Evolutionary conservation across 164 flowering plant genomes (phyloP).

Genomic region (Vitis amurensis): DNA sequence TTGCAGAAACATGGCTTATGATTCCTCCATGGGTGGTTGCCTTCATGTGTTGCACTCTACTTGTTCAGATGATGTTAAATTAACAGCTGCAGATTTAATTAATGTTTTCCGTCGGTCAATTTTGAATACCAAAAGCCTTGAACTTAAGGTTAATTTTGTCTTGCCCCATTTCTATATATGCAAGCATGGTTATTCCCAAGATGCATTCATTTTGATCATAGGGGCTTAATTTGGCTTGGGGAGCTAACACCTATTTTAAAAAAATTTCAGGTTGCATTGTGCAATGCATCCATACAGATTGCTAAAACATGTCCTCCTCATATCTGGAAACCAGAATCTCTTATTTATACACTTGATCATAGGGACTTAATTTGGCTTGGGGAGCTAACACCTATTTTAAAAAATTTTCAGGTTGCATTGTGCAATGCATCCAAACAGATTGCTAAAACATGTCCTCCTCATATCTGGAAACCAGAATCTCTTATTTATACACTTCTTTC

Average conservation of each 20-base stretch:
- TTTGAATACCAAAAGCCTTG: slow-evolving; percentile 61
- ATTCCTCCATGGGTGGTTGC: slow-evolving; percentile 79
- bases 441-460: slow-evolving; percentile 70
- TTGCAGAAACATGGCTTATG: slow-evolving; percentile 70
- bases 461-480: slow-evolving; percentile 77
- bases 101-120: slow-evolving; percentile 52
- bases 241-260: slow-evolving; percentile 1
- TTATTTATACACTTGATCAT: background rate
- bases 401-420: slow-evolving; percentile 63
- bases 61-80: slow-evolving; percentile 69
- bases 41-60: slow-evolving; percentile 62
- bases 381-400: slow-evolving; percentile 3
- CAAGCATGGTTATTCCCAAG: background rate
- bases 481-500: slow-evolving; percentile 54
- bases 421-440: slow-evolving; percentile 70
- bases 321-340: no score
- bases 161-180: background rate
- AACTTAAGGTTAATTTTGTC: slow-evolving; percentile 68
- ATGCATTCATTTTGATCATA: slow-evolving; percentile 2
- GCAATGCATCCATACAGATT: slow-evolving; percentile 68
- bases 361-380: background rate
- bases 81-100: slow-evolving; percentile 65
- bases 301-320: slow-evolving; percentile 45
- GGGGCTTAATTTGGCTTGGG: slow-evolving; percentile 1
- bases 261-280: slow-evolving; percentile 68